Evolutionary conservation across 768 basidiomycete genomes (phyloP), one percentile per base, ranked within the genome.

Genomic region (Crassisporium funariophilum): DNA sequence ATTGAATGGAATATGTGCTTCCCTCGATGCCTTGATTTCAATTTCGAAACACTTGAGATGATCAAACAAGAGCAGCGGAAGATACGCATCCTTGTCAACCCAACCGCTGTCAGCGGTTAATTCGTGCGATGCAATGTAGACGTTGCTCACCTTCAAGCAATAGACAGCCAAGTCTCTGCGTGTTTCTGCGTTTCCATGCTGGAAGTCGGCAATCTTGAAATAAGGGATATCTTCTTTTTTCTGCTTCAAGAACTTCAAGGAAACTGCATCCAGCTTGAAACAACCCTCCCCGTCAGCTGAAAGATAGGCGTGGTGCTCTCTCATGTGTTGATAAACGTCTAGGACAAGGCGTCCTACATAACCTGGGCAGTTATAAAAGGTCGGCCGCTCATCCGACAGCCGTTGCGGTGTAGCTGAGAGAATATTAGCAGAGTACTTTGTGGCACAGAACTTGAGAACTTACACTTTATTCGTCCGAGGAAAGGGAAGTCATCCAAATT

Each of bases 191-290:
- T 86, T 91, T 54, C 93, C 93, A 56, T 93, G 93, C 64, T 98
- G 95, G 33, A 98, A 68, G 39, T 90, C 88, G 0, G 93, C 94
- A 55, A 98, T 97, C 55, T 95, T 88, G 2, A 88, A 91, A 63
- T 95, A 84, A 55, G 93, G 88, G 17, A 98, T 91, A 50, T 95
- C 94, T 62, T 97, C 95, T 65, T 98, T 98, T 63, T 91, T 91
- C 66, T 98, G 91, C 20, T 91, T 90, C 3, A 98, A 74, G 64
- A 95, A 97, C 54, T 91, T 87, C 8, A 88, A 84, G 57, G 94
- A 94, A 42, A 97, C 91, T 6, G 89, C 84, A 64, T 95, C 93
- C 57, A 98, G 83, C 13, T 92, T 91, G 64, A 95, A 95, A 52
- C 86, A 90, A 9, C 94, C n/a, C 84, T 2, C 5, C n/a, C 10